Percentiles rank a stretch among this genome's conserved stretches.
Conservation (phyloP, 345 rosid species). For the Noccaea bulbosa region DNA sequence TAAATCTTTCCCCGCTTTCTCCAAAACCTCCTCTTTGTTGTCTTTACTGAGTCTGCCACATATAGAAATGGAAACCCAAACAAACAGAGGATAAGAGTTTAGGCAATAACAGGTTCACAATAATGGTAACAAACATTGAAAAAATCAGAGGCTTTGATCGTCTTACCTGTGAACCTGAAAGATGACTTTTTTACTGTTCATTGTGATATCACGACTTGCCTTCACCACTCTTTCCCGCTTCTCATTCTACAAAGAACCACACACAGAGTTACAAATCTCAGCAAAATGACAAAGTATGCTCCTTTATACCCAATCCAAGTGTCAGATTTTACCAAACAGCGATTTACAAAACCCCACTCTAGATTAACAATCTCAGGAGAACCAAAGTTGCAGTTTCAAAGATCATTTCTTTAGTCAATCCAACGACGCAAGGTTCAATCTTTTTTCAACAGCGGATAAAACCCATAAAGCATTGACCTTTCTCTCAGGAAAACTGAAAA, state of each 20-base stretch:
- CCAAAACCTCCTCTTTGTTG: conserved; percentile 74
- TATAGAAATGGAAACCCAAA: not conserved
- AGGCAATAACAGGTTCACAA: not conserved
- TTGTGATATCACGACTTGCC: conserved; percentile 93
- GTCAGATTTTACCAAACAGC: not conserved
- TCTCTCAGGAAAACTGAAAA: not conserved
- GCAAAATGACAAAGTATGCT: not conserved
- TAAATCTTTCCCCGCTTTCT: conserved; percentile 86
- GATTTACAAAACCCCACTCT: not conserved
- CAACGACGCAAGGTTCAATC: not conserved
- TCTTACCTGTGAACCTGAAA: conserved; percentile 94
- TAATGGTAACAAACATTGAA: conserved; percentile 11
- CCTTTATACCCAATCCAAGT: conserved; percentile 2
- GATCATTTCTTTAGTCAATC: not conserved
- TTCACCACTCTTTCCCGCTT: conserved; percentile 93
- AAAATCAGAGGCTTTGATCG: not conserved
- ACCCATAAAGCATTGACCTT: not conserved
- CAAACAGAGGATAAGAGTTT: not conserved
- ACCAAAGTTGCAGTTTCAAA: conserved; percentile 1
- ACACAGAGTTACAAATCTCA: not conserved
- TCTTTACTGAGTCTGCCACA: conserved; percentile 64
- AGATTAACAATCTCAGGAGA: not conserved
- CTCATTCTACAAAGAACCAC: conserved; percentile 62
- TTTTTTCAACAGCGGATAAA: not conserved
- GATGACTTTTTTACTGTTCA: conserved; percentile 93